Percentiles rank a stretch among this genome's conserved stretches.
phyloP scores from a whole-genome alignment of 192 early-diverging fungal species.

The Rhizoclosmatium globosum region DNA sequence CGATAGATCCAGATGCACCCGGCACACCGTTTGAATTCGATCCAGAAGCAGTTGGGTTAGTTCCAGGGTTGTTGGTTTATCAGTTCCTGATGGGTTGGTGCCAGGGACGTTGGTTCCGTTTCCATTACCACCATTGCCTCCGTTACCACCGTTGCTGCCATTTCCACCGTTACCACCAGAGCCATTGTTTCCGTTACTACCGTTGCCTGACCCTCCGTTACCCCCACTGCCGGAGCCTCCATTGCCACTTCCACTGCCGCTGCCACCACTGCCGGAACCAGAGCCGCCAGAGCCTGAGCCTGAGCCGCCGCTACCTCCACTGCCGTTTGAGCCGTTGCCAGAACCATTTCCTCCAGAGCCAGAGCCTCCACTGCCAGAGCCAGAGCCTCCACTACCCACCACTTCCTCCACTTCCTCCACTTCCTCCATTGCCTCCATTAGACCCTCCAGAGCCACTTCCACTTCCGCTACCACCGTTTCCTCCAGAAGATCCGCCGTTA shows the following conservation, averaged over 20 bases:
- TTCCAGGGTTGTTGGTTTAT: not conserved
- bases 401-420: not conserved
- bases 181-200: constrained; percentile 12
- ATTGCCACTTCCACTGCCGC: not conserved
- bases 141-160: not conserved
- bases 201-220: not conserved
- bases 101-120: constrained; percentile 13
- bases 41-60: not conserved
- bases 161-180: not conserved
- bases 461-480: not conserved
- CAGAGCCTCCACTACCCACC: constrained; percentile 3
- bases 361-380: not conserved
- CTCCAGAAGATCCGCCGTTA: not conserved
- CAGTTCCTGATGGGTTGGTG: not conserved
- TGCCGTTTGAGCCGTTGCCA: not conserved
- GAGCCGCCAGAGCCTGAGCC: constrained; percentile 19
- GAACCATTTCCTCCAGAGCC: not conserved
- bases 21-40: not conserved
- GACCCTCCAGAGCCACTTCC: constrained; percentile 21
- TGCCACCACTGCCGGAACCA: not conserved
- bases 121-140: constrained; percentile 2
- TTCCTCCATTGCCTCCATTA: constrained; percentile 10
- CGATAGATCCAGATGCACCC: not conserved
- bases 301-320: not conserved
- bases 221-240: not conserved